phyloP scores from a whole-genome alignment of 2,329 filamentous ascomycete species.

The Xylaria sp. region DNA sequence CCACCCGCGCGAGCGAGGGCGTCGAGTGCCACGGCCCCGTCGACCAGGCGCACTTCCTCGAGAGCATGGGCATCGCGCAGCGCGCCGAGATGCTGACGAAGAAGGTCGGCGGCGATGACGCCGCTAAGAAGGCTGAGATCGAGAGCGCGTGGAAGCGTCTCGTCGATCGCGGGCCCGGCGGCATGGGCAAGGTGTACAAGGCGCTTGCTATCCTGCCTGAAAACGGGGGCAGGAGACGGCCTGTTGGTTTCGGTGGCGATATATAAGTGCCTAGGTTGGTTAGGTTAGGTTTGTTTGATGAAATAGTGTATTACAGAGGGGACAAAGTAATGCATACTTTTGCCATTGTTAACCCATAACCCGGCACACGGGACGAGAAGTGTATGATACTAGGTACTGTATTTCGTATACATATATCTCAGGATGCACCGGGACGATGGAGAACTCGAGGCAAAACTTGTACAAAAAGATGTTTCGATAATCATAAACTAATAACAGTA shows the following conservation, averaged over 20 bases:
- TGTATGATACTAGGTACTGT: not conserved
- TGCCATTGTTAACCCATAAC: too few relatives aligned
- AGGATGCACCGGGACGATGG: not conserved
- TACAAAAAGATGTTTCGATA: not conserved
- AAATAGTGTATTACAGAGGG: too few relatives aligned
- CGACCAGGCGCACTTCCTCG: slow-evolving; percentile 83
- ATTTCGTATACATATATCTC: slow-evolving; percentile 10
- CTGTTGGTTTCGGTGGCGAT: slow-evolving; percentile 91
- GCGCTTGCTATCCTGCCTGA: slow-evolving; percentile 90
- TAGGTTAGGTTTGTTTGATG: too few relatives aligned
- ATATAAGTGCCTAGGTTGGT: slow-evolving; percentile 53
- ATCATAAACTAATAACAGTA: slow-evolving; percentile 11
- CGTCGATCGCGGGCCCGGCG: slow-evolving; percentile 82
- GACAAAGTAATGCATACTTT: too few relatives aligned
- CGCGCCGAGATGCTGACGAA: slow-evolving; percentile 75
- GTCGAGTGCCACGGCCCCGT: slow-evolving; percentile 95
- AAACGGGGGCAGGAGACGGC: slow-evolving; percentile 76
- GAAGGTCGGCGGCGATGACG: slow-evolving; percentile 53
- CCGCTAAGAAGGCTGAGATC: slow-evolving; percentile 69
- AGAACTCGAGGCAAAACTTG: not conserved
- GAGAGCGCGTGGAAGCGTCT: slow-evolving; percentile 82
- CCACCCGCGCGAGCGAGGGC: slow-evolving; percentile 77
- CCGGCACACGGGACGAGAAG: not conserved
- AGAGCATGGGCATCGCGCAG: slow-evolving; percentile 83
- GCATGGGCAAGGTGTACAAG: slow-evolving; percentile 97